Conservation (phyloP, 768 basidiomycete genomes). For the Lactarius akahatsu region DNA sequence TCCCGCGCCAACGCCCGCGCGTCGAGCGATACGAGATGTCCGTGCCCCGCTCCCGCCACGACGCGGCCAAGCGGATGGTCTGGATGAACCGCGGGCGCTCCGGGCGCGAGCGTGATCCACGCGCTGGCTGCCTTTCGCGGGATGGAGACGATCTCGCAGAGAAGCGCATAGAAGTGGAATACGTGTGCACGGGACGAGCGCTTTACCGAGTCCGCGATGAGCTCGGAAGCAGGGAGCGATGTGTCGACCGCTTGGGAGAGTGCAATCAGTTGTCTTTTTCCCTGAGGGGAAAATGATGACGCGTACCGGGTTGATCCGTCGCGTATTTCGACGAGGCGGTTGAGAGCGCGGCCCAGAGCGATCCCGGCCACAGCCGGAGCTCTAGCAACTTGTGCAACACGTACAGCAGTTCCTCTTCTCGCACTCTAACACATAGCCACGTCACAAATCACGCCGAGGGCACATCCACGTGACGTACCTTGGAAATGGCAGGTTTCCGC, state of each 20-base stretch:
- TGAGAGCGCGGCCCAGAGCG: constrained; percentile 73
- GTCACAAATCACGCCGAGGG: neutral
- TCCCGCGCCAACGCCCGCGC: constrained; percentile 63
- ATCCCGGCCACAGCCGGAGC: constrained; percentile 69
- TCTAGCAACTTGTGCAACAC: constrained; percentile 73
- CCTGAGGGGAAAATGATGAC: neutral
- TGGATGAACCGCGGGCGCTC: neutral
- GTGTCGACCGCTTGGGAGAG: constrained; percentile 41
- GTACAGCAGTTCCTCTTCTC: constrained; percentile 89
- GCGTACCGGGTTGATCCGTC: constrained; percentile 57
- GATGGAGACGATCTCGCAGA: constrained; percentile 78
- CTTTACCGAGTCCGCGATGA: constrained; percentile 69
- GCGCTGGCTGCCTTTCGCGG: constrained; percentile 65
- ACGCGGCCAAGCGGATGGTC: neutral
- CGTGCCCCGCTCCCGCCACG: neutral
- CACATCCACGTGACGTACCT: constrained; percentile 47
- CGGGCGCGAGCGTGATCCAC: constrained; percentile 46
- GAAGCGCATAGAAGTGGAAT: constrained; percentile 79
- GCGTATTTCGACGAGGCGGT: constrained; percentile 59
- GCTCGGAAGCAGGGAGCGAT: constrained; percentile 47
- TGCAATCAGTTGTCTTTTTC: too few species aligned
- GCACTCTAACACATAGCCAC: constrained; percentile 47
- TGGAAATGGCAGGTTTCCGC: constrained; percentile 88
- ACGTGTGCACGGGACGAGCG: constrained; percentile 80
- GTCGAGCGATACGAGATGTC: constrained; percentile 51